Conservation (phyloP, 805 yeast genomes). For the Brettanomyces sp. region DNA sequence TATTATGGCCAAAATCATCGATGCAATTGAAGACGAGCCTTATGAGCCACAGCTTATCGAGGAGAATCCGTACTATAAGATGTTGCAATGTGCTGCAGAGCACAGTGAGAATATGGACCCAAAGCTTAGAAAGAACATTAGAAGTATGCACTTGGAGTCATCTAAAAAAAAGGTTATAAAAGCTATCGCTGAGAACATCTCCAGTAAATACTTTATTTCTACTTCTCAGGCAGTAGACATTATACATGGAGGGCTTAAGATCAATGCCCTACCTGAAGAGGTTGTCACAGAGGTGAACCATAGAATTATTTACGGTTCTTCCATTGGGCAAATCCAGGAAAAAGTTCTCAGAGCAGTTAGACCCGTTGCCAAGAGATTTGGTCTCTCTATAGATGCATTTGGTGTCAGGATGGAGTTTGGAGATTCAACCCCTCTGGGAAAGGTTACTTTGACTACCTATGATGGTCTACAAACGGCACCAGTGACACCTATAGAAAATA, state of each 20-base stretch:
- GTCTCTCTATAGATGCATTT: conserved; percentile 23
- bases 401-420: not conserved
- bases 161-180: conserved; percentile 31
- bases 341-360: conserved; percentile 25
- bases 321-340: conserved; percentile 24
- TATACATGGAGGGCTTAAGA: conserved; percentile 37
- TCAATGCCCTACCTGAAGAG: conserved; percentile 42
- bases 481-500: conserved; percentile 43
- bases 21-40: conserved; percentile 23
- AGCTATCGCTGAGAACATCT: conserved; percentile 21
- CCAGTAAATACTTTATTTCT: conserved; percentile 28
- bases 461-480: conserved; percentile 34
- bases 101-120: conserved; percentile 28
- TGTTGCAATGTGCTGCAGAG: conserved; percentile 38
- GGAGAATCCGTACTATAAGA: conserved; percentile 34
- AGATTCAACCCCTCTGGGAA: conserved; percentile 14
- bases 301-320: conserved; percentile 36
- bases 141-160: conserved; percentile 26
- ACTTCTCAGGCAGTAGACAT: conserved; percentile 43
- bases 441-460: conserved; percentile 10
- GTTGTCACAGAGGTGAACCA: conserved; percentile 35
- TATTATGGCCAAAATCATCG: conserved; percentile 32
- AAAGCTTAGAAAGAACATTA: conserved; percentile 26
- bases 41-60: conserved; percentile 31
- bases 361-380: conserved; percentile 27